phyloP scores from a whole-genome alignment of 2,329 filamentous ascomycete genomes.

The Phaeosphaeria sp. region DNA sequence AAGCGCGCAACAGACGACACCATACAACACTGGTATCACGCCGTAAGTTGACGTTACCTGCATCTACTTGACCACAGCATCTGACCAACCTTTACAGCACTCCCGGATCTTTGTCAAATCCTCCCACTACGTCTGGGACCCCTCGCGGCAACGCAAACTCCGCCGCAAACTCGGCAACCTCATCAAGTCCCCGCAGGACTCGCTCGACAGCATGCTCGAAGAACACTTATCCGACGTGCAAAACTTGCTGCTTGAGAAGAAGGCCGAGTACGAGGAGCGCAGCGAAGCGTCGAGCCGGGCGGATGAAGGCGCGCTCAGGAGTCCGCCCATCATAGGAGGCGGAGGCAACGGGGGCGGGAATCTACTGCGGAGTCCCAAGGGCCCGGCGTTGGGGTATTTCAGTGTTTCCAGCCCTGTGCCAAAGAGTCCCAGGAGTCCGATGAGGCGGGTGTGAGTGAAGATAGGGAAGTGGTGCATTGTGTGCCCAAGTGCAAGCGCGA shows the following conservation, averaged over 20 bases:
- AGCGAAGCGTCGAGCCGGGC: slow-evolving; percentile 25
- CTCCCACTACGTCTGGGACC: slow-evolving; percentile 77
- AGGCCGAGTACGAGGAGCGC: slow-evolving; percentile 46
- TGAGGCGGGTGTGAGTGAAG: slow-evolving; percentile 30
- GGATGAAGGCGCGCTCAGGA: slow-evolving; percentile 25
- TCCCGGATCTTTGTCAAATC: slow-evolving; percentile 79
- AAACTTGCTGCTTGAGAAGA: slow-evolving; percentile 52
- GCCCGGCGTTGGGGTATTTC: slow-evolving; percentile 40
- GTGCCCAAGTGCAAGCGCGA: no score
- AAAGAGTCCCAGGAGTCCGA: slow-evolving; percentile 30
- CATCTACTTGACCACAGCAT: neutral
- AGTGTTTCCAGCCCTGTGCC: slow-evolving; percentile 24
- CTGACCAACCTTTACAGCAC: slow-evolving; percentile 53
- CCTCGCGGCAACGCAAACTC: slow-evolving; percentile 62
- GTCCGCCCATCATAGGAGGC: slow-evolving; percentile 17
- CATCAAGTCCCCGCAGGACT: slow-evolving; percentile 52
- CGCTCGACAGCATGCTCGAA: slow-evolving; percentile 64
- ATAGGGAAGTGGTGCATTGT: neutral
- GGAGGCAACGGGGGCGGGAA: neutral
- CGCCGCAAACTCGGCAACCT: slow-evolving; percentile 65
- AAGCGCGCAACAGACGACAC: slow-evolving; percentile 70
- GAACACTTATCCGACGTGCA: slow-evolving; percentile 60
- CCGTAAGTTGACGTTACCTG: slow-evolving; percentile 48
- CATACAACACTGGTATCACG: slow-evolving; percentile 84
- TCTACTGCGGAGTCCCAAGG: slow-evolving; percentile 18